phyloP scores from a whole-genome alignment of 2,329 filamentous ascomycete genomes.

The Dendryphion nanum region DNA sequence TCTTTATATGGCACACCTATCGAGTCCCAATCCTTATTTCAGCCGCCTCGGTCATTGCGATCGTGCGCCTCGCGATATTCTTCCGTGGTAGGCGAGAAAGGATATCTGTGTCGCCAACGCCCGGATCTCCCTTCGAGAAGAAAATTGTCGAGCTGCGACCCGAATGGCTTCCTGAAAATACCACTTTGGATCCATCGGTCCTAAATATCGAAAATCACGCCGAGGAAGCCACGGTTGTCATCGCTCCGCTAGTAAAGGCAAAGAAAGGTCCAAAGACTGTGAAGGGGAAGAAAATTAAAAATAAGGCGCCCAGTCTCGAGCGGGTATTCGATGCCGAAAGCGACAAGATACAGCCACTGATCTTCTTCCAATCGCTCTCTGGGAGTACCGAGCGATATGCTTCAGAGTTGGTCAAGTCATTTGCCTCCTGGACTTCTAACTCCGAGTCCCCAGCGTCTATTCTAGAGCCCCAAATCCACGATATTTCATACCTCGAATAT shows the following conservation, averaged over 20 bases:
- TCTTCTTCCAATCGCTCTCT: constrained; percentile 90
- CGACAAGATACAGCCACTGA: constrained; percentile 64
- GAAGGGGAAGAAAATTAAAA: constrained; percentile 31
- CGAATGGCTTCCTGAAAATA: constrained; percentile 37
- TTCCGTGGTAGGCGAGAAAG: constrained; percentile 27
- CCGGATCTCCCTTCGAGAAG: constrained; percentile 33
- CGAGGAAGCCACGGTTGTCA: constrained; percentile 22
- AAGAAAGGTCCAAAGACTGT: constrained; percentile 40
- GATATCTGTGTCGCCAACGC: constrained; percentile 26
- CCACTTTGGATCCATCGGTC: constrained; percentile 16
- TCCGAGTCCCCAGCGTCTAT: constrained; percentile 39
- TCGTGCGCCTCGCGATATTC: constrained; percentile 29
- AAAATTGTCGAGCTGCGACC: constrained; percentile 28
- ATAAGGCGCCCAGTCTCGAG: constrained; percentile 15
- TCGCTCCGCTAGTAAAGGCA: constrained; percentile 17
- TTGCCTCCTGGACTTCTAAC: constrained; percentile 47
- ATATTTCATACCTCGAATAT: constrained; percentile 83
- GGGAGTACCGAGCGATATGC: constrained; percentile 77
- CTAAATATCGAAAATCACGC: constrained; percentile 30
- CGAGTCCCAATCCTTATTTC: constrained; percentile 34
- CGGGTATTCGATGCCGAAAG: constrained; percentile 25
- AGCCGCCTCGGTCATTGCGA: constrained; percentile 23
- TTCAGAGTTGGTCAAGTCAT: constrained; percentile 57
- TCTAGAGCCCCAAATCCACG: constrained; percentile 64
- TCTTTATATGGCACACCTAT: constrained; percentile 38